phyloP scores from a whole-genome alignment of 176 grass and related monocot genomes.

The Carex kokanica region DNA sequence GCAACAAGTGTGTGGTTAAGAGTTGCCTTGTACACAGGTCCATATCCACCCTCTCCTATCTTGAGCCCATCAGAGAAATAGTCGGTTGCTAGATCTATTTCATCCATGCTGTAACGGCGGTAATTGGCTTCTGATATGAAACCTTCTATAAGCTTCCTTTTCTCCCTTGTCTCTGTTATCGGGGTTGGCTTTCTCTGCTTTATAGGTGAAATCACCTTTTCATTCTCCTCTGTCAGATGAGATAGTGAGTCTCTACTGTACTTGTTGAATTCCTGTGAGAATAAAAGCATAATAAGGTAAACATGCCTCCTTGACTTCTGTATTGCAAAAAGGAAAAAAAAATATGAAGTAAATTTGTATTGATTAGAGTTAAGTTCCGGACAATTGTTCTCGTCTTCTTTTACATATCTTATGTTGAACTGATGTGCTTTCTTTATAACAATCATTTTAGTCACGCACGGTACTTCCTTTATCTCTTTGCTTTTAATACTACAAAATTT shows the following conservation, averaged over 20 bases:
- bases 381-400: background rate
- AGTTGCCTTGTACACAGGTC: constrained; percentile 74
- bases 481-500: background rate
- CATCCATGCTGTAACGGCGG: constrained; percentile 47
- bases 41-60: constrained; percentile 84
- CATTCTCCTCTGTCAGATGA: constrained; percentile 23
- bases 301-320: background rate
- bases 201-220: background rate
- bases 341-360: background rate
- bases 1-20: constrained; percentile 59
- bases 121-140: constrained; percentile 56
- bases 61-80: constrained; percentile 54
- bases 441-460: background rate
- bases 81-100: constrained; percentile 36
- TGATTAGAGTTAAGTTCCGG: background rate
- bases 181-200: constrained; percentile 9
- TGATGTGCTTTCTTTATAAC: background rate
- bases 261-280: background rate
- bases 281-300: background rate
- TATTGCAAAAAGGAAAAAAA: background rate
- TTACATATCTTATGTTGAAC: background rate
- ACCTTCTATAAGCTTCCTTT: constrained; percentile 45
- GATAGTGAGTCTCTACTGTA: background rate
- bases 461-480: background rate
- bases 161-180: constrained; percentile 36